Base-by-base conservation (phyloP, 1,284 basidiomycete species). In the Ustilago crameri region DNA sequence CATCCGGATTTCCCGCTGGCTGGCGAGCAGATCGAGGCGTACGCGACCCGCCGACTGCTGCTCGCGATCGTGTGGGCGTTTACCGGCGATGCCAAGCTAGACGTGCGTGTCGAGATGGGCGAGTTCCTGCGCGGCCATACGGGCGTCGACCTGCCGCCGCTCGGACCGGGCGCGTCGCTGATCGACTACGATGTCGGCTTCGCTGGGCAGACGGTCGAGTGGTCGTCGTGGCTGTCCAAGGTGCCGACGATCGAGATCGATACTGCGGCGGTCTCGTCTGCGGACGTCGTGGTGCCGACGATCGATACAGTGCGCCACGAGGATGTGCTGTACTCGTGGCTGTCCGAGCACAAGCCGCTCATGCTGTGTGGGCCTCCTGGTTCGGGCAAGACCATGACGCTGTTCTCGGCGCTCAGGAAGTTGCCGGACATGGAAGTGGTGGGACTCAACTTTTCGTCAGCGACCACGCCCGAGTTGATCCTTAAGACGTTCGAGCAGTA, bases 401-500 rank as follows among this genome's bases (percentile, higher is more conserved):
- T 99, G n/a, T 98, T 98, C 86, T 96, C 93, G 74, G 96, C 97
- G 5, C 88, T 99, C 32, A 90, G 96, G 57, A 98, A 98, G 84
- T 88, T 98, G 43, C 94, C 95, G 3, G 94, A 98, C 84, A 94
- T 99, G 90, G 96, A 98, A 82, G 93, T 98, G 46, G 95, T 97
- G 60, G 96, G 96, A 47, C 90, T 99, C 76, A 99, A 99, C 85
- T 98, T 99, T 85, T 99, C 97, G 41, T 96, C 93, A 82, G 96
- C 96, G 14, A 98, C 97, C 0, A 98, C 95, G 0, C 95, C 96
- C 0, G 95, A 97, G 82, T 88, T 98, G 41, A 95, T 99, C 71
- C 88, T 98, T 78, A 98, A 98, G 88, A 98, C 95, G 1, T 98
- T 99, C 82, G 96, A 99, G 84, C 96, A 98, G 85, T 97, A 99